A percentile compares a stretch with the other conserved stretches of the same genome.
These are phyloP conservation scores for Phycomyces blakesleeanus DNA, from an alignment of 192 early-diverging fungal genomes.

Conservation along the genomic window DNA sequence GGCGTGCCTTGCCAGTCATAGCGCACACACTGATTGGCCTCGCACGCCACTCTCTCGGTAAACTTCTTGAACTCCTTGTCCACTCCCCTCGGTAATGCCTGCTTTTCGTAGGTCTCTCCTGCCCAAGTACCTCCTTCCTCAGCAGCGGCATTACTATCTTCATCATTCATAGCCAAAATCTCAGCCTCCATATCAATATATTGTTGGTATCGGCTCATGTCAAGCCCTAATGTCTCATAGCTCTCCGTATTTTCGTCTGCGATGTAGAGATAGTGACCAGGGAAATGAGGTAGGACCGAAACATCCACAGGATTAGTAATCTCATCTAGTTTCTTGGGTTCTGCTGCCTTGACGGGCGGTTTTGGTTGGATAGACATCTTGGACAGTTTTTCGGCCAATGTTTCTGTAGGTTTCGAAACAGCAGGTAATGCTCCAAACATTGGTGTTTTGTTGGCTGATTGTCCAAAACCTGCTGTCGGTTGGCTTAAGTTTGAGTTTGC, in stretches of 20 bases:
- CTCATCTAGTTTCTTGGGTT: background rate
- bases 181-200: constrained; percentile 41
- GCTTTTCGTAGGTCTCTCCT: constrained; percentile 82
- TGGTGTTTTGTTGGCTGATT: no score
- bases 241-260: constrained; percentile 42
- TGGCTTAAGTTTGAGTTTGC: no score
- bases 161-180: constrained; percentile 22
- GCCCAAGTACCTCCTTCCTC: constrained; percentile 53
- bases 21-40: constrained; percentile 82
- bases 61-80: constrained; percentile 83
- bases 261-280: constrained; percentile 51
- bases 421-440: constrained; percentile 6
- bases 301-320: constrained; percentile 2
- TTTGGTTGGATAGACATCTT: background rate
- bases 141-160: constrained; percentile 26
- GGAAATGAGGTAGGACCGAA: constrained; percentile 25
- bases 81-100: constrained; percentile 60
- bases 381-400: background rate
- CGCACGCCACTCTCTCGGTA: constrained; percentile 59
- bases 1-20: constrained; percentile 71
- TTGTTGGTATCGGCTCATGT: constrained; percentile 40
- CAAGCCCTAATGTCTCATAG: constrained; percentile 29
- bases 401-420: background rate
- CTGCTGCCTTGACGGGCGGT: background rate
- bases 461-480: no score